A percentile compares a stretch with the other conserved stretches of the same genome.
These are phyloP conservation scores for Tylopilus vinaceipallidus DNA, from an alignment of 768 basidiomycete species.

Conservation along the genomic window DNA sequence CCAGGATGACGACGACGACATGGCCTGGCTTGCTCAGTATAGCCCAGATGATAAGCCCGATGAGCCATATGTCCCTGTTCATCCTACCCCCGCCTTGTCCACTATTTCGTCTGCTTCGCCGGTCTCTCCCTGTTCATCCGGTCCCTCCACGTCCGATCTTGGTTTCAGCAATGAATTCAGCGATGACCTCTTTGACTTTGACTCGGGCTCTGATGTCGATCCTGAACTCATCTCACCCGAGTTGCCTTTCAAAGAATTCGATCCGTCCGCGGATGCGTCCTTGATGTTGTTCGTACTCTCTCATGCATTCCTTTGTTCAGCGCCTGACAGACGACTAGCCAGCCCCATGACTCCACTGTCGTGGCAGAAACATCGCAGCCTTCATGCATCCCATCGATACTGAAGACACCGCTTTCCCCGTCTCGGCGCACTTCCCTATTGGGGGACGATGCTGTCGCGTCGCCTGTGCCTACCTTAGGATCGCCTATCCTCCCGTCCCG, in stretches of 20 bases:
- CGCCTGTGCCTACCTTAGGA: background rate
- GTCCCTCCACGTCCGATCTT: constrained; percentile 18
- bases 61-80: constrained; percentile 22
- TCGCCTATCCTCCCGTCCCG: background rate
- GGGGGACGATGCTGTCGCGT: background rate
- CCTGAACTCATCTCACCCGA: constrained; percentile 19
- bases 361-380: constrained; percentile 5
- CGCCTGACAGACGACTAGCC: constrained; percentile 21
- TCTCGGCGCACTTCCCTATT: background rate
- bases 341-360: constrained; percentile 9
- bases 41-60: constrained; percentile 34
- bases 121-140: constrained; percentile 23
- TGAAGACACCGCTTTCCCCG: constrained; percentile 6
- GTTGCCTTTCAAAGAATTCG: constrained; percentile 9
- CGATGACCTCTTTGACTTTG: constrained; percentile 24
- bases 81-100: constrained; percentile 23
- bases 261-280: constrained; percentile 10
- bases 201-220: constrained; percentile 35
- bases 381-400: constrained; percentile 12
- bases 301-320: background rate
- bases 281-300: constrained; percentile 26
- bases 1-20: constrained; percentile 35
- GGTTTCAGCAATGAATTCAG: constrained; percentile 21
- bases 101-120: constrained; percentile 30
- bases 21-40: constrained; percentile 35